phyloP scores from a whole-genome alignment of 1,284 basidiomycete genomes.

The Sanguinoderma infundibulare region DNA sequence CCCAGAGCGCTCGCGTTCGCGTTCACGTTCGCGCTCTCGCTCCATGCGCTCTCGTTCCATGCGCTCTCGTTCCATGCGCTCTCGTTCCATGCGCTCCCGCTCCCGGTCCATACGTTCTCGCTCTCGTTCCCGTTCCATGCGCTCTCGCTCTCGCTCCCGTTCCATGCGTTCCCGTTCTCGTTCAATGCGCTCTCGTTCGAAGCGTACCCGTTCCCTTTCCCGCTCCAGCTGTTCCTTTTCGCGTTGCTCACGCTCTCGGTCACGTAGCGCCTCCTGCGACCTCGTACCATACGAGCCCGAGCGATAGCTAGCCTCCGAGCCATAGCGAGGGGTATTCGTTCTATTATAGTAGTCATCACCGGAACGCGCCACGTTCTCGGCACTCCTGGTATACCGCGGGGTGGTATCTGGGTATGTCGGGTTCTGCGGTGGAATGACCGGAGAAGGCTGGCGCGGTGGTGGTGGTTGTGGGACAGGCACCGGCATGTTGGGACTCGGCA shows the following conservation, averaged over 20 bases:
- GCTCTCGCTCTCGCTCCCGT: neutral
- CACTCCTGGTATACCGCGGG: conserved; percentile 15
- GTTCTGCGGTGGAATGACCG: conserved; percentile 10
- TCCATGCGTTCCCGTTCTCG: neutral
- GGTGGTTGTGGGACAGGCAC: conserved; percentile 5
- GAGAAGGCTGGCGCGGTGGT: neutral
- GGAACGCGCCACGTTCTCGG: conserved; percentile 17
- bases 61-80: neutral
- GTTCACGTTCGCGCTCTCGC: neutral
- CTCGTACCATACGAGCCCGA: neutral
- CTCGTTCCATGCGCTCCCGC: neutral
- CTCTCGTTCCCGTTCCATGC: neutral
- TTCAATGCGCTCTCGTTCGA: neutral
- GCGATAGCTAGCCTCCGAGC: conserved; percentile 10
- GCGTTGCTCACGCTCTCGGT: neutral
- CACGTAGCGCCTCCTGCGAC: neutral
- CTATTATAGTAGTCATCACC: conserved; percentile 15
- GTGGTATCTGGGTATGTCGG: conserved; percentile 18
- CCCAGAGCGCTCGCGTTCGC: neutral
- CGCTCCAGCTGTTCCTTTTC: neutral
- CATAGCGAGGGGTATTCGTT: conserved; percentile 9
- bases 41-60: neutral
- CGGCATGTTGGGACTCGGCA: conserved; percentile 18
- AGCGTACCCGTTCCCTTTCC: neutral
- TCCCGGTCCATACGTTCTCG: neutral